Evolutionary conservation across 192 early-diverging fungal species (phyloP), one percentile per base, ranked within the genome.

Genomic region (Coemansia sp.): DNA sequence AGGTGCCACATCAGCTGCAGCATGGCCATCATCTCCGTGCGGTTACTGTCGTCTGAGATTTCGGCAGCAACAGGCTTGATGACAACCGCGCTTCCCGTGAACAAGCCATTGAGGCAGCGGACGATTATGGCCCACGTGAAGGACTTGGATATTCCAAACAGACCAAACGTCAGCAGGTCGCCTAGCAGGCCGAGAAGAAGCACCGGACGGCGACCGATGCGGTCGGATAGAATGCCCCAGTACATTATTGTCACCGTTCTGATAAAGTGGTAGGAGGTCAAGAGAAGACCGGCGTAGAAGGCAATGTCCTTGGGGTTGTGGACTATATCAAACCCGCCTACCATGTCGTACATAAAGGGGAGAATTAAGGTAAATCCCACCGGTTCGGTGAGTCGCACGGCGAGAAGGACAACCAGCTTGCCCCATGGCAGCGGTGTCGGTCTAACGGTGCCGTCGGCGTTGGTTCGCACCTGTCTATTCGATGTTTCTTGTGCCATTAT

Each of bases 51-150:
- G 67, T 93, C 92, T 37, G 92, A 90, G 40, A 95, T 86, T 82
- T 95, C 93, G 4, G 88, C 90, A 26, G 93, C 73, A 50, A 92
- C 85, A 23, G 88, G 88, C 64, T 93, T 92, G 47, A 89, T 87
- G 21, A 93, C 91, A 12, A 92, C 91, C 40, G 86, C 81, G 54
- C 88, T 89, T 38, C 84, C 91, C 71, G 90, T 91, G 13, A 91
- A 61, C 19, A 87, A 65, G 9, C 92, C 90, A 60, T 87, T 87
- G 61, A 88, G 56, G 7, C 79, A 74, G 42, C 91, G 82, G 32
- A 80, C 62, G 6, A 59, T 44, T 42, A 92, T 71, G 4, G 89
- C 91, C 26, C 26, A 26, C 3, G 26, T 26, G 26, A 26, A 26
- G 26, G 26, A 26, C 12, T 80, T 77, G 56, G 81, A 84, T 6